Evolutionary conservation across 352 stramenopile species (phyloP).

Genomic region (Pythium rishiriense): DNA sequence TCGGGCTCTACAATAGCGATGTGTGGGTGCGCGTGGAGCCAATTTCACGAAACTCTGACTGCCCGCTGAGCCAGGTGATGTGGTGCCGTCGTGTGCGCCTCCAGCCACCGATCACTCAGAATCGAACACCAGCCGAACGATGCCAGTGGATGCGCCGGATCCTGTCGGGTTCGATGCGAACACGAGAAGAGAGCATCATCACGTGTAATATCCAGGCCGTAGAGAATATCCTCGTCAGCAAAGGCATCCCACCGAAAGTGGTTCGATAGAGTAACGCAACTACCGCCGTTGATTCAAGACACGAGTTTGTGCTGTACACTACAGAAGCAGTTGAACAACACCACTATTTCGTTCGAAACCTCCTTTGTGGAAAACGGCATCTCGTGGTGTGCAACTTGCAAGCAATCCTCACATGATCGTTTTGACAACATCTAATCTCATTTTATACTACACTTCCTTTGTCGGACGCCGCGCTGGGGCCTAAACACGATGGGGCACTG

Average conservation of each 20-base stretch:
- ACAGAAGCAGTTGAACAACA: too few species aligned
- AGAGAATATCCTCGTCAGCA: not conserved
- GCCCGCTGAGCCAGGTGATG: constrained; percentile 1
- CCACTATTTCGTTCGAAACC: too few species aligned
- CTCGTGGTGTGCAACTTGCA: too few species aligned
- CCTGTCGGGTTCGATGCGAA: not conserved
- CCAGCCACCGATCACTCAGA: not conserved
- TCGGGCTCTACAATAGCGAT: constrained; percentile 1
- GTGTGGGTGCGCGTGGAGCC: constrained; percentile 6
- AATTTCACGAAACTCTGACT: not conserved
- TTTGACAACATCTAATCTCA: too few species aligned
- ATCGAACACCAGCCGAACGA: not conserved
- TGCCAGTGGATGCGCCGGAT: not conserved
- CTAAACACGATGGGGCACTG: too few species aligned
- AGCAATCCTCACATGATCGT: too few species aligned
- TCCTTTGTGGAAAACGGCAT: too few species aligned
- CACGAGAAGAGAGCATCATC: constrained; percentile 5
- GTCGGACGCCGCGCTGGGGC: too few species aligned
- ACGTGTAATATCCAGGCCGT: constrained; percentile 11
- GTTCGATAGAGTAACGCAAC: not conserved
- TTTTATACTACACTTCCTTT: too few species aligned
- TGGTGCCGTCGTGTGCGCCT: constrained; percentile 11
- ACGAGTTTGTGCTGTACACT: too few species aligned
- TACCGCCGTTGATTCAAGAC: too few species aligned
- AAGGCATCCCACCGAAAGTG: not conserved